phyloP scores from a whole-genome alignment of 108 stramenopile genomes.

The Cyclotella cryptica region DNA sequence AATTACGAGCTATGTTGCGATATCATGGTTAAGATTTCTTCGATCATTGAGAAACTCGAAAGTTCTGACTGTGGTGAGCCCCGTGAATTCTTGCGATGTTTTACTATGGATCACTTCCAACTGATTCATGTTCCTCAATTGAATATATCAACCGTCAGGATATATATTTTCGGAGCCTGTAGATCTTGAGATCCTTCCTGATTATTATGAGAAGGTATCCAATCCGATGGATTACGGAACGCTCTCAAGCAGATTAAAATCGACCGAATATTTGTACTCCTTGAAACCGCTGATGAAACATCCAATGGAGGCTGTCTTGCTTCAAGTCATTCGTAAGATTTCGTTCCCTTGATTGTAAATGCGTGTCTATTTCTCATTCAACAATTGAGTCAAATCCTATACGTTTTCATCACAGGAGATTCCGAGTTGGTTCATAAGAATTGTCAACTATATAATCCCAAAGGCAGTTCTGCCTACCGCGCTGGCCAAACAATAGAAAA shows the following conservation, averaged over 20 bases:
- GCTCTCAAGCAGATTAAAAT: conserved; percentile 28
- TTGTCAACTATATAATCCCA: conserved; percentile 39
- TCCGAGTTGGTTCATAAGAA: conserved; percentile 47
- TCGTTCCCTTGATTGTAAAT: no score
- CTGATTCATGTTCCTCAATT: background rate
- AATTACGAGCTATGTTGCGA: conserved; percentile 27
- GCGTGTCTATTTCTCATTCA: no score
- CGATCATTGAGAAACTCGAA: conserved; percentile 34
- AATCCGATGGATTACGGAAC: conserved; percentile 52
- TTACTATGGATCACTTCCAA: no score
- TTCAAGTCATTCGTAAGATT: conserved; percentile 26
- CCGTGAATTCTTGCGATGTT: background rate
- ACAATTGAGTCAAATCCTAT: no score
- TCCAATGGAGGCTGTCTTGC: conserved; percentile 42
- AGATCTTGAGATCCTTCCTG: conserved; percentile 14
- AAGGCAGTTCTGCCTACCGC: conserved; percentile 28
- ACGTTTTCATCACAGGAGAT: no score
- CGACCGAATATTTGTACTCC: conserved; percentile 33
- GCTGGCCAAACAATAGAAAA: conserved; percentile 33
- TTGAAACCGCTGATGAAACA: conserved; percentile 24
- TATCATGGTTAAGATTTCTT: conserved; percentile 20
- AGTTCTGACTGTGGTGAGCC: conserved; percentile 39
- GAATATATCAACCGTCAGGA: background rate
- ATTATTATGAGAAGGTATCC: conserved; percentile 23
- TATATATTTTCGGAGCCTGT: conserved; percentile 49